Percentiles rank a stretch among this genome's conserved stretches.
phyloP scores from a whole-genome alignment of 306 rosid species.

The Astragalus glycyphyllos region DNA sequence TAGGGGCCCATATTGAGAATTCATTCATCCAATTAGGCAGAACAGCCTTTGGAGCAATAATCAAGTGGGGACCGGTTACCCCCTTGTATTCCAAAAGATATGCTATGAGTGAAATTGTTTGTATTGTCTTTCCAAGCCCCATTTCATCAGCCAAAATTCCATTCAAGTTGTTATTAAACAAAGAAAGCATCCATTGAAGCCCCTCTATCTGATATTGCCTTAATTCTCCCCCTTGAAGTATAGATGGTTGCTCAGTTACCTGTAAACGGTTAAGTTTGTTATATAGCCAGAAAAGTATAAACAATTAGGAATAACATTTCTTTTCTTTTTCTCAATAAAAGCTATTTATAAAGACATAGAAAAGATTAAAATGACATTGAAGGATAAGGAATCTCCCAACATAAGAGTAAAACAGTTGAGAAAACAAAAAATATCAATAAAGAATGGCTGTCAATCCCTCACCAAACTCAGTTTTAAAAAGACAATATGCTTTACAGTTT shows the following conservation, averaged over 20 bases:
- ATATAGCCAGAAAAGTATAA: slow-evolving; percentile 40
- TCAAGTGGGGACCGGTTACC: slow-evolving; percentile 93
- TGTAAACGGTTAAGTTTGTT: slow-evolving; percentile 47
- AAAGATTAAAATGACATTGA: not conserved
- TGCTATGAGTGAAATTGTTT: slow-evolving; percentile 91
- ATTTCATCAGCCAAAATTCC: slow-evolving; percentile 99
- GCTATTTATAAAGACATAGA: slow-evolving; percentile 17
- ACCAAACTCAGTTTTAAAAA: not conserved
- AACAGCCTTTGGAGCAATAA: slow-evolving; percentile 99
- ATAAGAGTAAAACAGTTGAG: slow-evolving; percentile 13
- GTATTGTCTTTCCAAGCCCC: slow-evolving; percentile 99
- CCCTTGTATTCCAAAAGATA: slow-evolving; percentile 85
- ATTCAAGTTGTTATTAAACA: slow-evolving; percentile 93
- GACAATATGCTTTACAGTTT: slow-evolving; percentile 24
- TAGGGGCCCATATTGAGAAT: slow-evolving; percentile 95
- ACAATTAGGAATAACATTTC: slow-evolving; percentile 31
- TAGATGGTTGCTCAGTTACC: slow-evolving; percentile 97
- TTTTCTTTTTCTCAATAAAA: slow-evolving; percentile 1
- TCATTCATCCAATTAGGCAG: slow-evolving; percentile 93
- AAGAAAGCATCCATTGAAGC: slow-evolving; percentile 98
- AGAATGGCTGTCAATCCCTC: slow-evolving; percentile 28
- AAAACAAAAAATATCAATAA: slow-evolving; percentile 34
- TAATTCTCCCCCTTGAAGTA: slow-evolving; percentile 94
- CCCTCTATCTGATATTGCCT: slow-evolving; percentile 96
- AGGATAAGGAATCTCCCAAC: slow-evolving; percentile 31